A percentile compares a stretch with the other conserved stretches of the same genome.
These are phyloP conservation scores for Diaporthe longicolla DNA, from an alignment of 2,329 filamentous ascomycete species.

Conservation along the genomic window DNA sequence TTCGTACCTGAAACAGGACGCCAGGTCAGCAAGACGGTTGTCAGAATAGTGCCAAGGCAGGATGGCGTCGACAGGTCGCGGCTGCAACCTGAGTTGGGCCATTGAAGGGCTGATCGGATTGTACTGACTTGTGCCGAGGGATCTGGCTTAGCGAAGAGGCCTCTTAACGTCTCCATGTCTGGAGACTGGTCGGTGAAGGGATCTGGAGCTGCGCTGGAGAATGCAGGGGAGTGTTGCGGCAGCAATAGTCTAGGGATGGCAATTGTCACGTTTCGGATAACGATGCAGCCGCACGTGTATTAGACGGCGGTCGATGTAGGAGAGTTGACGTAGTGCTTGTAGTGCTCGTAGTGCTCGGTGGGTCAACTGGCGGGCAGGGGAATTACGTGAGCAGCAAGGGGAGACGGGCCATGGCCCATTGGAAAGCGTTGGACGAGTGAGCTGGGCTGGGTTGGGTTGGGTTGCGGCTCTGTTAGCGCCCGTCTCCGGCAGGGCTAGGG, in stretches of 20 bases:
- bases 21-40: slow-evolving; percentile 22
- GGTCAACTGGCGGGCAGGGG: slow-evolving; percentile 20
- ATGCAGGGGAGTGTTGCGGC: neutral
- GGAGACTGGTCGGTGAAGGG: slow-evolving; percentile 36
- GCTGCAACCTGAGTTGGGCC: slow-evolving; percentile 29
- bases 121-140: slow-evolving; percentile 87
- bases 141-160: slow-evolving; percentile 92
- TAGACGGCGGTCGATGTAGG: neutral
- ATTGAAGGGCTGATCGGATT: slow-evolving; percentile 26
- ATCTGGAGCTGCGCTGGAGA: slow-evolving; percentile 20
- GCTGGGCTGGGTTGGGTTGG: neutral
- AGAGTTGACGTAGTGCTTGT: slow-evolving; percentile 42
- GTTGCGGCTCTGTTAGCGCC: slow-evolving; percentile 32
- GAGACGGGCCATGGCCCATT: neutral
- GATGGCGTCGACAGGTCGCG: neutral
- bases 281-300: slow-evolving; percentile 1
- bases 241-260: slow-evolving; percentile 3
- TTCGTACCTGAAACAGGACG: slow-evolving; percentile 79
- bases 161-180: slow-evolving; percentile 87
- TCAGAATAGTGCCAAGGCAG: neutral
- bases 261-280: slow-evolving; percentile 26
- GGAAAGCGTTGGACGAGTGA: neutral
- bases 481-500: slow-evolving; percentile 14
- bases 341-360: slow-evolving; percentile 40
- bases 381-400: slow-evolving; percentile 12